Evolutionary conservation across 2,329 filamentous ascomycete genomes (phyloP), one percentile per base, ranked within the genome.

Genomic region (Epicoccum nigrum): DNA sequence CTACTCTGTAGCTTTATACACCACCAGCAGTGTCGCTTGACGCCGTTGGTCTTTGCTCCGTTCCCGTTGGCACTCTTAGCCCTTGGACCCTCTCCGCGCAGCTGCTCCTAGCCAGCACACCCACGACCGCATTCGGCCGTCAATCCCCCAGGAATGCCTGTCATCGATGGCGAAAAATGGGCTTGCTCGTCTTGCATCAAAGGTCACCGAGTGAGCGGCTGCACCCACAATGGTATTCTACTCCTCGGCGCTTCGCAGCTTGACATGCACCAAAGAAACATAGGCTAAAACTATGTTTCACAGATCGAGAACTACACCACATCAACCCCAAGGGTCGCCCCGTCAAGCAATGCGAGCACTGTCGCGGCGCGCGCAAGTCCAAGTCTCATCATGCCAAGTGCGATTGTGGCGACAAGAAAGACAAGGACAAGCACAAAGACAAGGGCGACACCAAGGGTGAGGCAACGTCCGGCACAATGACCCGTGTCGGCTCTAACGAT

Each of bases 311-410:
- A 61, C 84, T 97, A 61, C 88, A 90, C 70, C 91, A 96, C 74
- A 96, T 97, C 79, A 95, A 95, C 77, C 96, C 96, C 76, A 97
- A 97, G 81, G 93, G 93, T 70, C 89, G 93, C 58, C 94, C 94
- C 56, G 92, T 97, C 65, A 96, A 94, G 67, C 94, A 99, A 86
- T 99, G 94, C 78, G 85, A 91, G 64, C 94, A 99, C 79, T 99
- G 94, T 79, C 93, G 94, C 74, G 86, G 89, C 63, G 88, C 96
- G 82, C 92, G 94, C 79, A 97, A 97, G 83, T 93, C 91, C 75
- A 90, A 94, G 67, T 88, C 92, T 52, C 90, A 93, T 60, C 94
- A 97, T 76, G 85, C 94, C 70, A 96, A 94, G 76, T 99, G 94
- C 78, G 92, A 97, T 76, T 99, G 94, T 76, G 92, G 91, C 73